Evolutionary conservation across 1,284 basidiomycete genomes (phyloP), one percentile per base, ranked within the genome.

Genomic region (Leccinum colubrinum): DNA sequence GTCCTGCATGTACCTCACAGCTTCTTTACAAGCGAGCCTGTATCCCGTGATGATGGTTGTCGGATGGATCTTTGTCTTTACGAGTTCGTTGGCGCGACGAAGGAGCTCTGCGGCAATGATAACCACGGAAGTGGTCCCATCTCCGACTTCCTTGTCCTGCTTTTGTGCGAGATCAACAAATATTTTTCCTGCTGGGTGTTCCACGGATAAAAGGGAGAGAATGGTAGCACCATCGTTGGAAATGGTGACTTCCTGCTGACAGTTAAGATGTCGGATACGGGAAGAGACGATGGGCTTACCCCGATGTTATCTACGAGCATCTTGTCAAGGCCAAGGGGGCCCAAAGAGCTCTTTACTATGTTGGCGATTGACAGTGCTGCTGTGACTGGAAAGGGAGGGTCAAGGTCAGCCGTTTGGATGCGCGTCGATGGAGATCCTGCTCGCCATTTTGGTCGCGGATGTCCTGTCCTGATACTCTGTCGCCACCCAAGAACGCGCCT

Each of bases 151-250:
- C 77, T 97, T 98, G 78, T 99, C 97, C 78, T 99, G 97, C 76
- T 99, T 98, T 79, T 98, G 95, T 1, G 97, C 96, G 52, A 99
- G 89, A 77, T 98, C 96, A 58, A 99, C 97, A 67, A 99, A 94
- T 65, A 99, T 97, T 65, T 94, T 89, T 37, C 94, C 95, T 6
- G 97, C 95, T 51, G 97, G 95, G 74, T 98, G 95, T 68, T 96
- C 90, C 54, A 98, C 95, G 51, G 94, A 89, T 53, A 98, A 82
- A 22, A 99, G 84, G 39, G 93, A 90, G 51, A 99, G 87, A 69
- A 99, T 99, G 35, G 97, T 99, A 25, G 97, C 97, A 57, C 97
- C 97, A 79, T 99, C 97, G 78, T 99, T 99, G 61, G 97, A 98
- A 76, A 99, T 99, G 46, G 97, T 99, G 52, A 99, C 96, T 83